Evolutionary conservation across 345 rosid species (phyloP), one percentile per base, ranked within the genome.

Genomic region (Eucalyptus polyanthemos): DNA sequence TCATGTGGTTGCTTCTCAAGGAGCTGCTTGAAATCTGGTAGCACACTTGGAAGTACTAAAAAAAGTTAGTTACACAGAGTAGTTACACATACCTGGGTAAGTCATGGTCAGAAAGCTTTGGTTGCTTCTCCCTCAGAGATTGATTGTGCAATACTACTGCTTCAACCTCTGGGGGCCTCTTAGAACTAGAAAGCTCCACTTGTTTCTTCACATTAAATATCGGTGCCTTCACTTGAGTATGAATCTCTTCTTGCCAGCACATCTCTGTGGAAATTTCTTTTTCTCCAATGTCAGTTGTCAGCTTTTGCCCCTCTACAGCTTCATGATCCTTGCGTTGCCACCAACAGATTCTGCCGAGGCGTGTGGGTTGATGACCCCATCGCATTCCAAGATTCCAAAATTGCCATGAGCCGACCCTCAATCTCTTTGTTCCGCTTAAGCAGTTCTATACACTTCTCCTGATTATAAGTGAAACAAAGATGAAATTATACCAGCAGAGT

Each of bases 391-490:
- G n/a, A 88, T 65, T 47, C 86, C 22, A 34, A 37, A 37, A 29
- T 76, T 76, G 47, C 85, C 85, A 40, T 76, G 85, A 76, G 85
- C 85, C 15, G 47, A 76, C 47, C 27, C 47, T 76, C 85, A 40
- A 56, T 88, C 65, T n/a, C 29, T 21, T 80, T 76, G 31, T 50
- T 88, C 88, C 83, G 47, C 37, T 69, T 72, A 67, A 90, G 67
- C 86, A 91, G 27, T 49, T 89, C 87, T 17, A 88, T 40, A 14
- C 86, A 56, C 76, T 87, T 87, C 50, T 87, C 89, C 92, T 91
- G 86, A 19, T 37, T 40, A 88, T 89, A 31, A 87, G 87, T 44
- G 72, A 76, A 62, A 37, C 62, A 50, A 80, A 22, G 58, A 80
- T 21, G 83, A 44, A 40, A 76, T 76, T 76, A 40, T 76, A 76